These are phyloP conservation scores for Cryptococcus deneoformans DNA, from an alignment of 1,284 basidiomycete genomes.

Conservation along the genomic window DNA sequence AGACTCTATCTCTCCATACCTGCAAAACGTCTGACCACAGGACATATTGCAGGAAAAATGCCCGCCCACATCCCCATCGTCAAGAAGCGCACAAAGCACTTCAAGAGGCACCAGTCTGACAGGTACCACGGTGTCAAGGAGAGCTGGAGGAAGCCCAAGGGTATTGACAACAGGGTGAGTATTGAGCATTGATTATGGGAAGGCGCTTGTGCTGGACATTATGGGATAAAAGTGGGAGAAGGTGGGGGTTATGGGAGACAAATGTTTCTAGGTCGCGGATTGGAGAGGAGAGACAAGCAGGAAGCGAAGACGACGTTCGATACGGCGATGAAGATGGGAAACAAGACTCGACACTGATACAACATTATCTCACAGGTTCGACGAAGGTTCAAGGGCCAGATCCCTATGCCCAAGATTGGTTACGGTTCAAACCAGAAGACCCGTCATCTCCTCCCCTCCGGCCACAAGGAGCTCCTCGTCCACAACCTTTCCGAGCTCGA, in stretches of 20 bases:
- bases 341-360: too few relatives aligned
- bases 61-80: conserved; percentile 81
- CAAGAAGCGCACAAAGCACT: conserved; percentile 93
- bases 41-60: conserved; percentile 54
- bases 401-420: conserved; percentile 83
- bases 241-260: neutral
- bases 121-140: conserved; percentile 94
- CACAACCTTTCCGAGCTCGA: conserved; percentile 90
- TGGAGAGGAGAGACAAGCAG: neutral
- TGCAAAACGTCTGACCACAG: too few relatives aligned
- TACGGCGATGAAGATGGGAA: too few relatives aligned
- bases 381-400: conserved; percentile 93
- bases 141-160: conserved; percentile 95
- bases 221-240: neutral
- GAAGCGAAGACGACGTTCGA: neutral
- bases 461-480: conserved; percentile 90
- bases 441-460: conserved; percentile 89
- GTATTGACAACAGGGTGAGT: conserved; percentile 82
- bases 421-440: conserved; percentile 65
- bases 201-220: too few relatives aligned
- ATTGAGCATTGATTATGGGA: neutral
- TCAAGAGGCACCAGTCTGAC: conserved; percentile 99
- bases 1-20: too few relatives aligned
- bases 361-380: conserved; percentile 50
- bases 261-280: neutral